Evolutionary conservation across 1,284 basidiomycete species (phyloP), one percentile per base, ranked within the genome.

Genomic region (Cryptococcus wingfieldii): DNA sequence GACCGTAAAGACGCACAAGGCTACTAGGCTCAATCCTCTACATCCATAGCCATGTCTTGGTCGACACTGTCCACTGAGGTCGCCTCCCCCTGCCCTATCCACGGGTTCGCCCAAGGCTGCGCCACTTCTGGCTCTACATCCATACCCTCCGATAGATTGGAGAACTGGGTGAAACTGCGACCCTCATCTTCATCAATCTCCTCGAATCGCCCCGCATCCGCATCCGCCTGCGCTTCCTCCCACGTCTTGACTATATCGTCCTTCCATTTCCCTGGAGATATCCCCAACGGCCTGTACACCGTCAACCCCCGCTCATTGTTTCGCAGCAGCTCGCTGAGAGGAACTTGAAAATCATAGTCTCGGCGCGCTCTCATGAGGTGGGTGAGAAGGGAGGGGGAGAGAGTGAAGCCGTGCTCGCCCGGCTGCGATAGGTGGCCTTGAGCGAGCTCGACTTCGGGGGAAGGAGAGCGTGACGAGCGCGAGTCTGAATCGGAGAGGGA

Each of bases 371-470:
- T 65, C 42, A 75, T 55, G 9, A 75, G 63, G 53, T 72, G 72
- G 3, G 73, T 75, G 25, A 75, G 64, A 10, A 75, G 64, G 3
- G 71, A 73, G 3, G 73, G 73, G 16, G 67, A 70, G 13, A 75
- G 60, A 6, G 69, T 75, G 60, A 75, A 75, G 0, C 73, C 73
- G 38, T 68, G 59, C 8, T 27, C 38, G n/a, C 73, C 73, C 2
- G 73, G 73, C 55, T 75, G 73, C 1, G 65, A 57, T 5, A 75
- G 61, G 23, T 65, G 50, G 9, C 55, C 53, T 39, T 58, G 45
- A 19, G 47, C 27, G 10, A 54, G 51, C 41, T 59, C 53, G 34
- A 44, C 18, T 27, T 60, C 56, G 2, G 67, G 66, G 0, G 65
- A 60, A 1, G 65, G 51, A 7, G 65, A 63, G 1, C 63, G 60